phyloP scores from a whole-genome alignment of 257 asterid species.

The Fraxinus pennsylvanica region DNA sequence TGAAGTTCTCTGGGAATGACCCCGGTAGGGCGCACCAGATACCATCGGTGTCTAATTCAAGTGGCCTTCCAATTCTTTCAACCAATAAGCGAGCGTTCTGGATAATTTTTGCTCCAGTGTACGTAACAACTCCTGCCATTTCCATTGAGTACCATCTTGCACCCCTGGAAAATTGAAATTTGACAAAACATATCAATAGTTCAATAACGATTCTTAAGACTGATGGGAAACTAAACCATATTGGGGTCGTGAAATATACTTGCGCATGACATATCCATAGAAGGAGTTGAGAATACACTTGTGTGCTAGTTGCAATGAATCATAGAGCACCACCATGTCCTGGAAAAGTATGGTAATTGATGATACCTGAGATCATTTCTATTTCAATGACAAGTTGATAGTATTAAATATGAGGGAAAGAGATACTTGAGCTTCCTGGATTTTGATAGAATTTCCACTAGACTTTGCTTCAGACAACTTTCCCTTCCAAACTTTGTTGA shows the following conservation, averaged over 20 bases:
- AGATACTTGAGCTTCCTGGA: conserved; percentile 94
- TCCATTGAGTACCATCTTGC: conserved; percentile 99
- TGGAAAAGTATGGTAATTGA: conserved; percentile 38
- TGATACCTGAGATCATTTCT: conserved; percentile 21
- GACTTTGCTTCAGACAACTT: conserved; percentile 89
- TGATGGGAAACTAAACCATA: conserved; percentile 24
- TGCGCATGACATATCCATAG: conserved; percentile 99
- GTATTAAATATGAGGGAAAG: conserved; percentile 25
- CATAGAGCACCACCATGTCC: conserved; percentile 95
- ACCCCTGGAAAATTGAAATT: conserved; percentile 56
- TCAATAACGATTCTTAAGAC: conserved; percentile 17
- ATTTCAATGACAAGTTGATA: conserved; percentile 19
- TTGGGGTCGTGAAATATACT: conserved; percentile 48
- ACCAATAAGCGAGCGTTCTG: conserved; percentile 97
- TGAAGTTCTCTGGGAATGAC: conserved; percentile 95
- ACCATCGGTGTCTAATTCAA: conserved; percentile 98
- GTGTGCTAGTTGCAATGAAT: conserved; percentile 97
- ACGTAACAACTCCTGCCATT: conserved; percentile 99
- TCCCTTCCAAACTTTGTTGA: conserved; percentile 97
- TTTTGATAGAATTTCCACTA: conserved; percentile 84
- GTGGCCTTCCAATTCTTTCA: conserved; percentile 97
- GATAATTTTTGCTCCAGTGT: conserved; percentile 96
- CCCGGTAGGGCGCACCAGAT: conserved; percentile 96
- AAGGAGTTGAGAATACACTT: conserved; percentile 98
- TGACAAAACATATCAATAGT: conserved; percentile 23